Base-by-base conservation (phyloP, 208 protist genomes). In the Zelonia costaricensis region DNA sequence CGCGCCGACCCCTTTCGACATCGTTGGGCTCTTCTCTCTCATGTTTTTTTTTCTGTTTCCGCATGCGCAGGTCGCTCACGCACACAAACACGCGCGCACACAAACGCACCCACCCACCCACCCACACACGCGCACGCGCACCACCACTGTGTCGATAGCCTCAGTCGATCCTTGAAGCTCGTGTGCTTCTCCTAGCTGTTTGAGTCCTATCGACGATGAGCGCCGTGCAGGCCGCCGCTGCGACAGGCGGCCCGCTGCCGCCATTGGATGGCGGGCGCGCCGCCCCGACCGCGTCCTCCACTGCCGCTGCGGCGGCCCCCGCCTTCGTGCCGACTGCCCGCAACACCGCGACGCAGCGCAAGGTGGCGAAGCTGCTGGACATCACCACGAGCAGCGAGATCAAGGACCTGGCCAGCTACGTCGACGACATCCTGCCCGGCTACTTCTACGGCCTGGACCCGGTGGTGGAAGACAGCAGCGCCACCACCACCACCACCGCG, bases 361-460 rank as follows among this genome's bases (percentile, higher is more conserved):
- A 61, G 45, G 66, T 73, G 38, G 57, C 66, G 27, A 73, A 75
- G 62, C 55, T 92, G 28, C 74, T 92, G 18, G 85, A 83, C 51
- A 77, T 87, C 58, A 80, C 62, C 1, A 63, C 86, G 1, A 81
- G 85, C 62, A 68, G 76, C 43, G 75, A 84, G 28, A 69, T 92
- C 47, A 70, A 76, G 23, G 77, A 87, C 15, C 61, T 92, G 33
- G 74, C 84, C 15, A 57, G 74, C 22, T 92, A 92, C 53, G 78
- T 87, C 42, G 75, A 88, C 45, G 69, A 78, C 28, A 63, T 74
- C 15, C 65, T 85, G 22, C 85, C 81, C 0, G 76, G 71, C 8
- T 80, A 61, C 42, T 72, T 82, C 57, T 68, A 49, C 46, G 64
- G 8, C 46, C 28, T 60, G n/a, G 62, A 46, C 42, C 47, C 22